Base-by-base conservation (phyloP, 495 filamentous ascomycete species). In the Hyphodiscus hymeniophilus region DNA sequence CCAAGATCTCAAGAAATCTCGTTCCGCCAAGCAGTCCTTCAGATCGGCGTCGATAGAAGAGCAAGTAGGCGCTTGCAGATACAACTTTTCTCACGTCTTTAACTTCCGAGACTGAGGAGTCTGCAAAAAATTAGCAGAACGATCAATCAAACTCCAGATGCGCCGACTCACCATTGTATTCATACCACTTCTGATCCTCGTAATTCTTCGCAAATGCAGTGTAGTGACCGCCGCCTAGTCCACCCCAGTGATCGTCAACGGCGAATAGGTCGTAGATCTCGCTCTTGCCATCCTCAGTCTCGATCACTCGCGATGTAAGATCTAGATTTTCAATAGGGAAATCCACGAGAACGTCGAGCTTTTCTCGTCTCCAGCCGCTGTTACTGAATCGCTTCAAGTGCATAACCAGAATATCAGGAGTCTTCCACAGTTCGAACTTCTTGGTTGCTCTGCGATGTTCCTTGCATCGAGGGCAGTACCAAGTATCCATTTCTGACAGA, bases 401-500 rank as follows among this genome's bases (percentile, higher is more conserved):
- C 46, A 97, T 79, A 43, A 97, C 82, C 12, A 98, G 73, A 44
- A 97, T 91, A 62, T 98, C 92, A 7, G 92, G 92, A 2, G 83
- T 81, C 61, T 88, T 95, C 92, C 92, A 98, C 3, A 98, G 74
- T 60, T 97, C 88, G 24, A 98, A 89, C 57, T 90, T 94, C 75
- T 97, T 98, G 67, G 78, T 89, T 16, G 94, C 92, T 20, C 87
- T 80, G 8, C 85, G 81, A 57, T 94, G 84, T 52, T 94, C 86
- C 60, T 97, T 96, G 74, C 92, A 98, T 36, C 87, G 78, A 47
- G 87, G 89, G 54, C 92, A 98, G 58, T 87, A 96, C 92, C 92
- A 98, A 23, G 87, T 89, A 59, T 98, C 91, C 54, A 89, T 85
- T 60, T 94, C 87, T 0, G 89, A 94, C 2, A 98, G 70, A 34